These are phyloP conservation scores for Kwoniella botswanensis DNA, from an alignment of 768 basidiomycete genomes.

Conservation along the genomic window DNA sequence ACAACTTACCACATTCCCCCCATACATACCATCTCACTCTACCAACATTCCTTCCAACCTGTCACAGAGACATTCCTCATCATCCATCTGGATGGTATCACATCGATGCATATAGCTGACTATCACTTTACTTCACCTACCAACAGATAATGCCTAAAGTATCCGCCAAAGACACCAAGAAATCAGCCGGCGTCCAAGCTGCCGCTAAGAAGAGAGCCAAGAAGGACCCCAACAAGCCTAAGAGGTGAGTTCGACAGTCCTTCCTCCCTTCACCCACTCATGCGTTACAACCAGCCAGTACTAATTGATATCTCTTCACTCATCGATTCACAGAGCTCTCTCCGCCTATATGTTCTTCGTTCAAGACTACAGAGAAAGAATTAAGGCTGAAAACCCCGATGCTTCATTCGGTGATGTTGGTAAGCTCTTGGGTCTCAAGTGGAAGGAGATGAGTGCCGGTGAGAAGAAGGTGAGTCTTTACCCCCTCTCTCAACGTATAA, in stretches of 20 bases:
- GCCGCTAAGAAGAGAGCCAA: constrained; percentile 43
- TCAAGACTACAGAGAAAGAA: constrained; percentile 91
- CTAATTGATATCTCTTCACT: too few species aligned
- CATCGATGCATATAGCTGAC: neutral
- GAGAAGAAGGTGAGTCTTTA: constrained; percentile 79
- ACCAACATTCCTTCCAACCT: constrained; percentile 4
- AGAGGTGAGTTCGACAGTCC: constrained; percentile 61
- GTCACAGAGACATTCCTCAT: neutral
- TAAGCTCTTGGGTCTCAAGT: constrained; percentile 91
- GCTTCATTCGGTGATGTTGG: constrained; percentile 90
- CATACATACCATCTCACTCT: neutral
- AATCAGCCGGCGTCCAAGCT: constrained; percentile 32
- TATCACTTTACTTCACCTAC: neutral
- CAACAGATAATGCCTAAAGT: constrained; percentile 32
- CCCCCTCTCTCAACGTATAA: neutral
- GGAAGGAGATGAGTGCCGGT: constrained; percentile 90
- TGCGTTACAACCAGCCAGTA: neutral
- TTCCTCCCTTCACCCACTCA: neutral
- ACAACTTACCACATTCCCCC: neutral
- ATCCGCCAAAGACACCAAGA: constrained; percentile 34
- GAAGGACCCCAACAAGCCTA: constrained; percentile 84
- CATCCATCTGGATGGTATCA: neutral
- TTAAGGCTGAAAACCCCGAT: constrained; percentile 95
- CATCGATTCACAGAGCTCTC: constrained; percentile 64
- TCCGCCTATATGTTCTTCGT: constrained; percentile 99